phyloP scores from a whole-genome alignment of 208 protist genomes.

The Trypanosoma melophagium region DNA sequence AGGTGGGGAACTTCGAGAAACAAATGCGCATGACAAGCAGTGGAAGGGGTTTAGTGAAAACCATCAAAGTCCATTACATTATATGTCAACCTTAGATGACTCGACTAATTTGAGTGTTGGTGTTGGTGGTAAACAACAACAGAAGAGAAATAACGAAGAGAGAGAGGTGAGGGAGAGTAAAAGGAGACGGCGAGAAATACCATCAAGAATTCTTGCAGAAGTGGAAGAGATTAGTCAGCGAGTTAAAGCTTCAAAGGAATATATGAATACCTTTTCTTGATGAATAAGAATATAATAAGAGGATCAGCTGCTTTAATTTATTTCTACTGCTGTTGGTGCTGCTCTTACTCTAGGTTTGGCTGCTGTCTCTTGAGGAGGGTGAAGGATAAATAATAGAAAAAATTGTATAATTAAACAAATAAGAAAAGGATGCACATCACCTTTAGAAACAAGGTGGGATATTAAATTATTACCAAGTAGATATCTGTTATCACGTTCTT shows the following conservation, averaged over 20 bases:
- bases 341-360: too few species aligned
- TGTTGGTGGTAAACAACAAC: not conserved
- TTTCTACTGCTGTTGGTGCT: too few species aligned
- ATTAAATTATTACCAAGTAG: too few species aligned
- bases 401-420: too few species aligned
- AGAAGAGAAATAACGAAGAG: not conserved
- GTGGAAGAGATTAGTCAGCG: conserved; percentile 11
- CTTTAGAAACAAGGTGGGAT: too few species aligned
- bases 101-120: not conserved
- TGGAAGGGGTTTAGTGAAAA: not conserved
- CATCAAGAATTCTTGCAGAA: not conserved
- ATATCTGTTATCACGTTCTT: too few species aligned
- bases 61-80: conserved; percentile 19
- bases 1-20: not conserved
- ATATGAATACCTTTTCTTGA: not conserved
- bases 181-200: not conserved
- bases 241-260: not conserved
- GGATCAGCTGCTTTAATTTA: too few species aligned
- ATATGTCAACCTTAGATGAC: conserved; percentile 20
- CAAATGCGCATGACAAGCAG: not conserved
- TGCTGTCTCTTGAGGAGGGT: too few species aligned
- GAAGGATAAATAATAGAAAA: too few species aligned
- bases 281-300: not conserved
- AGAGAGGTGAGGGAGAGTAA: not conserved
- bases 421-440: too few species aligned